Evolutionary conservation across 768 basidiomycete genomes (phyloP), one percentile per base, ranked within the genome.

Genomic region (Lentinula sp.): DNA sequence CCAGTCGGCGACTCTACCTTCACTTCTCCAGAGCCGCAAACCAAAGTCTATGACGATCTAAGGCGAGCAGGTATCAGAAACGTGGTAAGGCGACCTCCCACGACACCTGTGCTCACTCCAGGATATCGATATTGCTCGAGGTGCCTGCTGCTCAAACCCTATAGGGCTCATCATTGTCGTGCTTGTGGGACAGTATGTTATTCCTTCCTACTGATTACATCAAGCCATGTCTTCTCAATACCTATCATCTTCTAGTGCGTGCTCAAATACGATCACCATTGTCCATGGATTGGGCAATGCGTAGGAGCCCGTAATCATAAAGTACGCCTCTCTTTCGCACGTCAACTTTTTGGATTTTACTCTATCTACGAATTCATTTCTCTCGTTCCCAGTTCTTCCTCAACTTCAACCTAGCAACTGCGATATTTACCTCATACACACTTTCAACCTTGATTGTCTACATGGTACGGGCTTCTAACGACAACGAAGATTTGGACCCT

Each of bases 251-350:
- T 50, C 15, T 64, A 93, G 88, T 94, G 93, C 67, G 78, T 94
- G 5, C 70, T 95, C 51, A 88, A 84, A 70, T 94, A 87, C 65
- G 92, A 95, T 68, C 92, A 95, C 72, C 93, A 95, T 68, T 95
- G 92, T 73, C 92, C 92, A 54, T 94, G 94, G 95, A 87, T 98
- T 57, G 95, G 95, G 10, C 91, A 94, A 68, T 98, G 95, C 65
- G 92, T 97, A 18, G 95, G 95, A 10, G 95, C 93, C 55, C 83
- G 84, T 42, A 98, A 98, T 69, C 90, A 95, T 65, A 94, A 93
- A 74, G 91, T 89, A 61, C 16, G 51, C 31, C 11, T 16, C 13
- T 28, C 11, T 18, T 15, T 28, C 40, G 21, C 23, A 18, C 60
- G 13, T 61, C 16, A 32, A 46, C 28, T 28, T 43, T 7, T 21